Conservation (phyloP, 352 stramenopile genomes). For the Poterioochromonas sp. region DNA sequence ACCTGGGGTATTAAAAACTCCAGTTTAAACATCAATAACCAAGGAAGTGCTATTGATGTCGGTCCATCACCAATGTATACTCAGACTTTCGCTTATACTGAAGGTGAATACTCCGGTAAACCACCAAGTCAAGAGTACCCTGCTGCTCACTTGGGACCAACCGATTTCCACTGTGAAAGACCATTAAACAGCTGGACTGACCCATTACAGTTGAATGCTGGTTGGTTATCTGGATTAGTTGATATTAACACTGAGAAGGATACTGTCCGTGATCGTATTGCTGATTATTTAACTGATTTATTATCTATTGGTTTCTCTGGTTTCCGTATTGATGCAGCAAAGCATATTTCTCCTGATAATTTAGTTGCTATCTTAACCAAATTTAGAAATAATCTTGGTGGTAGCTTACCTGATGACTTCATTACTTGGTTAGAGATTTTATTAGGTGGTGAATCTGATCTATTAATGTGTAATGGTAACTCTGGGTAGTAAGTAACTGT, state of each 20-base stretch:
- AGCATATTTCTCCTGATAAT: constrained; percentile 56
- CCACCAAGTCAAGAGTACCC: constrained; percentile 55
- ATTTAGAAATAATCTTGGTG: constrained; percentile 55
- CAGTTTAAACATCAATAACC: not conserved
- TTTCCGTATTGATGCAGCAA: constrained; percentile 57
- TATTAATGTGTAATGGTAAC: constrained; percentile 19
- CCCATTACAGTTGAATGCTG: constrained; percentile 45
- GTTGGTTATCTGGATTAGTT: constrained; percentile 50
- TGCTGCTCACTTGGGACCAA: constrained; percentile 52
- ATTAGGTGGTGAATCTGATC: constrained; percentile 45
- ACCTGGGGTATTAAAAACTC: constrained; percentile 49
- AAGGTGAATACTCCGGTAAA: constrained; percentile 50
- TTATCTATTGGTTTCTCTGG: constrained; percentile 59
- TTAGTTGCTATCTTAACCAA: constrained; percentile 51
- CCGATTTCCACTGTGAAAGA: constrained; percentile 59
- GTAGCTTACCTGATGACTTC: constrained; percentile 55
- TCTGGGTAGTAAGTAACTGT: not conserved
- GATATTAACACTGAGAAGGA: constrained; percentile 57
- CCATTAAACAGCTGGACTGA: constrained; percentile 48
- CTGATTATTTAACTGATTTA: constrained; percentile 61
- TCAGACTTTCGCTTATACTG: constrained; percentile 48
- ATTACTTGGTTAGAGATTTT: constrained; percentile 49
- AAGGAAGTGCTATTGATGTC: constrained; percentile 25
- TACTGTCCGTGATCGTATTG: constrained; percentile 56
- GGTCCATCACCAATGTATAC: constrained; percentile 51